Evolutionary conservation across 1,139 yeast genomes (phyloP), one percentile per base, ranked within the genome.

Genomic region (Yamadazyma friedrichii): DNA sequence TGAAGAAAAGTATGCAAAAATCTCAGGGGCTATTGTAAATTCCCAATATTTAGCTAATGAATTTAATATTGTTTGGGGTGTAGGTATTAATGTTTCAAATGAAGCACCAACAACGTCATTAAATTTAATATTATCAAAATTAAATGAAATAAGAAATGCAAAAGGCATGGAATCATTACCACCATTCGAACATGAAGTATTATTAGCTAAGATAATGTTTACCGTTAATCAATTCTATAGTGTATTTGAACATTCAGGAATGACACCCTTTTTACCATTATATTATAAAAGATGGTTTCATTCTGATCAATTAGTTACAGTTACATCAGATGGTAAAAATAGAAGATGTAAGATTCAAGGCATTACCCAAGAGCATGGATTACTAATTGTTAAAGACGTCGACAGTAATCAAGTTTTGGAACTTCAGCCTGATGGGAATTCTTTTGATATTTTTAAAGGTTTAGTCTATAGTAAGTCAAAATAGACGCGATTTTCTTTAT

Each of bases 361-460:
- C 1, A 91, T 94, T 34, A 84, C 95, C 0, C 68, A 74, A 2
- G 95, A 88, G 40, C 85, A 82, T 58, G 99, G 98, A 0, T 67
- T 91, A 62, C 65, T 94, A 43, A 64, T 83, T 17, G 98, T 88
- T 1, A 80, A 79, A 45, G 96, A 87, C 50, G 62, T 80, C 6
- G 71, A 70, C 35, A 78, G 80, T 3, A 85, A 88, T 1, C 73
- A 69, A 31, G 63, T 59, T 3, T 81, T 76, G 50, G 85, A 88
- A 52, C 66, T 94, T 37, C 98, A 89, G 59, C 98, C 99, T 0
- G 98, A 94, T 59, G 98, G 98, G 0, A 94, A 94, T 59, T 88
- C 97, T 2, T 94, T 94, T 58, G 98, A 94, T 58, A 91, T 94
- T 71, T 85, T 93, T 67, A 85, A 78, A 53, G 98, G 98, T 0